Base-by-base conservation (phyloP, 1,139 yeast genomes). In the Blastobotrys aristatus region DNA sequence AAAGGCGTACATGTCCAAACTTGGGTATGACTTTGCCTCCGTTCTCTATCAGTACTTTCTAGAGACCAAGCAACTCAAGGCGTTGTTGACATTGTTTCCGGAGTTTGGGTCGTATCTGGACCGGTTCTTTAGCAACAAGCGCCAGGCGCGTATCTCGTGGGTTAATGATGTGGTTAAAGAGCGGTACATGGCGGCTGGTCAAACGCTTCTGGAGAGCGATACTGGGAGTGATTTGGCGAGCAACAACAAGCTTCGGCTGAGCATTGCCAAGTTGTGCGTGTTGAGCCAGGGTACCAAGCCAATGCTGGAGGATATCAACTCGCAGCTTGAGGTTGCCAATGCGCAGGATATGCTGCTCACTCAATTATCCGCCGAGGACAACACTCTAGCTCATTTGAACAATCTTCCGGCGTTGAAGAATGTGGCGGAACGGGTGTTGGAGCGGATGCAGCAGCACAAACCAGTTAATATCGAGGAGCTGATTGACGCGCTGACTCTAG, bases 101-200 rank as follows among this genome's bases (percentile, higher is more conserved):
- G 73, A 76, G 36, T 77, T 79, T 55, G 70, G 75, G 34, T 64
- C 66, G 2, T 76, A 69, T 56, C 66, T 87, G 48, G 70, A 75
- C 29, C 64, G 66, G 52, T 89, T 80, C 59, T 76, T 88, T 50
- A 57, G 64, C 45, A 70, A 74, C 34, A 62, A 71, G 5, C 71
- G 74, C 50, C 77, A 80, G 44, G 76, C 79, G 3, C 68, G 74
- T 38, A 74, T 87, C 40, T 75, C 89, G 0, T 89, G 97, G 97
- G 82, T 88, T 33, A 74, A 79, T 50, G 77, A 83, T 49, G 64
- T 87, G 17, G 61, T 77, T 33, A 78, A 75, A 53, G 71, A 68
- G 3, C 71, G 80, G 4, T 84, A 74, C 59, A 53, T 51, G 3
- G 59, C 63, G 2, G 92, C 90, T 0, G 71, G 83, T 1, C 57